These are phyloP conservation scores for Polysphondylium violaceum DNA, from an alignment of 78 protist species.

Conservation along the genomic window DNA sequence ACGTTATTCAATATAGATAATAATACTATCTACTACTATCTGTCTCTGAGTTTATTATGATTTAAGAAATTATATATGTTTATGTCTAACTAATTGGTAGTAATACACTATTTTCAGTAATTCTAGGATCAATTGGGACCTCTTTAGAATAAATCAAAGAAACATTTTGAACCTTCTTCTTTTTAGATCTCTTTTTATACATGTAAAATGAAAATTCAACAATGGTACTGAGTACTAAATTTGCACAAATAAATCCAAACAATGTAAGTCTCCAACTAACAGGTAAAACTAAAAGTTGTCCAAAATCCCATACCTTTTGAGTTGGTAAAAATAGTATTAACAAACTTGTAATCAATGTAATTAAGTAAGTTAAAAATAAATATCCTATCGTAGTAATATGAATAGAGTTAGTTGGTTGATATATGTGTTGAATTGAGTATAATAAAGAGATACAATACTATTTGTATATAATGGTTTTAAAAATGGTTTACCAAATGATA, in stretches of 20 bases:
- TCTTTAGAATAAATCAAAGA: constrained; percentile 36
- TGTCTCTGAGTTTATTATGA: too few species aligned
- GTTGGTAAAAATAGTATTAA: constrained; percentile 29
- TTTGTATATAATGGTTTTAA: constrained; percentile 69
- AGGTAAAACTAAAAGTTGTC: constrained; percentile 28
- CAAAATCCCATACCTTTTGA: constrained; percentile 20
- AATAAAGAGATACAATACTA: constrained; percentile 24
- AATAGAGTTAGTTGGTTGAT: too few species aligned
- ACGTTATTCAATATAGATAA: too few species aligned
- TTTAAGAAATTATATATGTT: too few species aligned
- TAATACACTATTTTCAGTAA: constrained; percentile 29
- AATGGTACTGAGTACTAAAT: constrained; percentile 19
- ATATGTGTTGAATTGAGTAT: not conserved
- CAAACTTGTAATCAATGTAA: constrained; percentile 7
- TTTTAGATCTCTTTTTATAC: constrained; percentile 21
- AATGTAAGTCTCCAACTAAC: constrained; percentile 37
- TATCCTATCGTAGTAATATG: not conserved
- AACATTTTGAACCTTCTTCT: constrained; percentile 27
- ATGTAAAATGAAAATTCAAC: constrained; percentile 29
- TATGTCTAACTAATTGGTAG: constrained; percentile 5
- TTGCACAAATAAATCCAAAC: constrained; percentile 20
- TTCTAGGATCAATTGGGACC: constrained; percentile 35
- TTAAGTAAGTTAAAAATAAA: constrained; percentile 4
- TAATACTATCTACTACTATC: too few species aligned
- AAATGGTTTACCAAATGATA: constrained; percentile 77